Evolutionary conservation across 305 asterid genomes (phyloP).

Genomic region (Plantago coronopus): DNA sequence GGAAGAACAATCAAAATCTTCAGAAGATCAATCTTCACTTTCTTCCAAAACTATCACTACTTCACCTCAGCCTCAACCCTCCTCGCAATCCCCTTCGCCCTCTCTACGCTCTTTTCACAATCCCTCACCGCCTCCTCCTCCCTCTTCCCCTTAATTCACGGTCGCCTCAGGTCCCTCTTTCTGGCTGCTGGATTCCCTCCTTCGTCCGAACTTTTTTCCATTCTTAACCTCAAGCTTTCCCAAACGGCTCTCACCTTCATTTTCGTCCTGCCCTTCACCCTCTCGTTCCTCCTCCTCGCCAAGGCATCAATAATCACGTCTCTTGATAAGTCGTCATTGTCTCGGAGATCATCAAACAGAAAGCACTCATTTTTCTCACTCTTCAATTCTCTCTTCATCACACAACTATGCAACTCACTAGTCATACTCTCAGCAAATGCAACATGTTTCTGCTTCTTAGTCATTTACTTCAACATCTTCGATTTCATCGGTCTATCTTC

Average conservation of each 20-base stretch:
- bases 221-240: conserved; percentile 62
- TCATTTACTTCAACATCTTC: conserved; percentile 33
- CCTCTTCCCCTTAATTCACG: conserved; percentile 33
- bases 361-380: conserved; percentile 15
- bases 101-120: conserved; percentile 44
- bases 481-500: conserved; percentile 35
- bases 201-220: conserved; percentile 42
- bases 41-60: conserved; percentile 50
- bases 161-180: conserved; percentile 40
- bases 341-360: background rate
- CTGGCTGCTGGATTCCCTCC: conserved; percentile 60
- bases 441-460: conserved; percentile 48
- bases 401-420: conserved; percentile 58
- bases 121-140: conserved; percentile 41
- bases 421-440: conserved; percentile 58
- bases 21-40: conserved; percentile 58
- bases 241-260: conserved; percentile 50
- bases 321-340: conserved; percentile 20
- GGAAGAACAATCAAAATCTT: conserved; percentile 31
- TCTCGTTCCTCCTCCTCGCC: conserved; percentile 63
- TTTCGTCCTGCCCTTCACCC: conserved; percentile 48
- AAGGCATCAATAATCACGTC: conserved; percentile 38
- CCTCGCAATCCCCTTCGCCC: conserved; percentile 60
- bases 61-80: conserved; percentile 49
- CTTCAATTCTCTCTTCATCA: conserved; percentile 36